phyloP scores from a whole-genome alignment of 2,329 filamentous ascomycete species.

The Drechslerella dactyloides region DNA sequence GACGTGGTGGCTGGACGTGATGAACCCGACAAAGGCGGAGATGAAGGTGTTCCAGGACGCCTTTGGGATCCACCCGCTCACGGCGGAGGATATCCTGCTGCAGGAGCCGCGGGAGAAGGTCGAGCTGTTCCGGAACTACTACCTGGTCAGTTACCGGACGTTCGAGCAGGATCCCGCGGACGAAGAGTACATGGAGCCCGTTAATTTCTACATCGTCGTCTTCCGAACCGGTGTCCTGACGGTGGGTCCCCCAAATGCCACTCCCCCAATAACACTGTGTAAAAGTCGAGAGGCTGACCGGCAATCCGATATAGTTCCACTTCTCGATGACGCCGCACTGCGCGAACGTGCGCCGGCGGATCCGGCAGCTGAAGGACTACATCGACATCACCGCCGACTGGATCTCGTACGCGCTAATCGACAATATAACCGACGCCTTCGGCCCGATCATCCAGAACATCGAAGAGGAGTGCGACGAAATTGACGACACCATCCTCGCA shows the following conservation, averaged over 20 bases:
- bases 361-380: conserved; percentile 91
- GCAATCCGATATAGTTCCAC: conserved; percentile 76
- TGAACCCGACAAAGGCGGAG: conserved; percentile 87
- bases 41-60: conserved; percentile 87
- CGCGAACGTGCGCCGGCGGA: conserved; percentile 85
- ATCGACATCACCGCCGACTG: conserved; percentile 94
- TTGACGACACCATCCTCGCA: conserved; percentile 94
- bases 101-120: conserved; percentile 98
- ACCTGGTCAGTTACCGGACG: conserved; percentile 96
- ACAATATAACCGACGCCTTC: conserved; percentile 97
- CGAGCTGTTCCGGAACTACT: conserved; percentile 95
- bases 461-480: conserved; percentile 85
- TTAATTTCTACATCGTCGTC: conserved; percentile 96
- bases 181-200: conserved; percentile 85
- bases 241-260: conserved; percentile 23
- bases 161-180: conserved; percentile 82
- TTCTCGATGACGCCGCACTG: conserved; percentile 88
- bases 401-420: conserved; percentile 96
- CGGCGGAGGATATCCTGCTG: conserved; percentile 92
- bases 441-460: conserved; percentile 86
- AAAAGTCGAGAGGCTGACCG: no score
- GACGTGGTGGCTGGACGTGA: conserved; percentile 95
- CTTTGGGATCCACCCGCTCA: conserved; percentile 93
- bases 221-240: conserved; percentile 94
- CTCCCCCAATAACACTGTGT: no score